Evolutionary conservation across 2,329 filamentous ascomycete genomes (phyloP).

Genomic region (Cladosporium phlei): DNA sequence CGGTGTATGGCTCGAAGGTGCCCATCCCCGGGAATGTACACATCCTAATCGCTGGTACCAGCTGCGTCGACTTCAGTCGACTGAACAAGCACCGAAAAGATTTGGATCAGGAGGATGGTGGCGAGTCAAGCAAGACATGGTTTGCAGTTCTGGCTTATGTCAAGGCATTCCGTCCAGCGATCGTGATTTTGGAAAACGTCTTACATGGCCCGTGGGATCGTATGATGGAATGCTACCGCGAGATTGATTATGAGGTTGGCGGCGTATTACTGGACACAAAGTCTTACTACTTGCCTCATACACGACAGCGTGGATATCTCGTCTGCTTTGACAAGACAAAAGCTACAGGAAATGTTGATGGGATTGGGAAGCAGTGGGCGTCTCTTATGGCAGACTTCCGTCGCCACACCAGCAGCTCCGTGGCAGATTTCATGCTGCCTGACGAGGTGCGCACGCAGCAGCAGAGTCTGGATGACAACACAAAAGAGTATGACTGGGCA

Average conservation of each 20-base stretch:
- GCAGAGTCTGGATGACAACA: background rate
- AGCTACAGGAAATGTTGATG: background rate
- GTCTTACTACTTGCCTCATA: slow-evolving; percentile 67
- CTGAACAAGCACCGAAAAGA: slow-evolving; percentile 56
- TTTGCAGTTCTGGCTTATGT: slow-evolving; percentile 57
- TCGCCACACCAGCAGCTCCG: slow-evolving; percentile 57
- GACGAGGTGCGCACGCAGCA: slow-evolving; percentile 39
- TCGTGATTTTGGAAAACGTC: slow-evolving; percentile 73
- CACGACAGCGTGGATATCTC: slow-evolving; percentile 41
- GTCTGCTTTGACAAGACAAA: slow-evolving; percentile 36
- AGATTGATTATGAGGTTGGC: slow-evolving; percentile 53
- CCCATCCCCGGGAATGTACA: slow-evolving; percentile 56
- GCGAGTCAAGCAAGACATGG: slow-evolving; percentile 64
- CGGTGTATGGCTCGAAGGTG: slow-evolving; percentile 59
- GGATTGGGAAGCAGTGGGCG: slow-evolving; percentile 37
- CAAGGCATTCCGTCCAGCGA: slow-evolving; percentile 50
- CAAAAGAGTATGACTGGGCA: slow-evolving; percentile 46
- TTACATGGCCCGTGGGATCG: slow-evolving; percentile 54
- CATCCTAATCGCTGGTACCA: slow-evolving; percentile 66
- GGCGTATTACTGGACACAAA: slow-evolving; percentile 60
- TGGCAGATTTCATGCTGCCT: slow-evolving; percentile 57
- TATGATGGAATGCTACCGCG: slow-evolving; percentile 37
- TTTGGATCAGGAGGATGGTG: slow-evolving; percentile 44
- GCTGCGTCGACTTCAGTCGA: slow-evolving; percentile 69
- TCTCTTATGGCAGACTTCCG: slow-evolving; percentile 44